Evolutionary conservation across 208 protist genomes (phyloP).

Genomic region (Acanthamoeba royreba): DNA sequence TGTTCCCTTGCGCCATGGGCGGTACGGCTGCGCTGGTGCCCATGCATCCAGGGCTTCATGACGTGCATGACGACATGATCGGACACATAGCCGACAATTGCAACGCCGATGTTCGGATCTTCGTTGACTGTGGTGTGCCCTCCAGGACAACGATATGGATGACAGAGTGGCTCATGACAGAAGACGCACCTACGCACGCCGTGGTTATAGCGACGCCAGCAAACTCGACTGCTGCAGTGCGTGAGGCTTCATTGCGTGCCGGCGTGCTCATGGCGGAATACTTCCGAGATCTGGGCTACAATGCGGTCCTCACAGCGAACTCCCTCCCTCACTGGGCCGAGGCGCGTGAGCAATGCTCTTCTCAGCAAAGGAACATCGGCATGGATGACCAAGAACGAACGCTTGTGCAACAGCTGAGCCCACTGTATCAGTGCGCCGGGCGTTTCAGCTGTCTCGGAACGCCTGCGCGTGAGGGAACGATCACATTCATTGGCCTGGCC

Average conservation of each 20-base stretch:
- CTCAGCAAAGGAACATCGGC: neutral
- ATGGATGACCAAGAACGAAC: neutral
- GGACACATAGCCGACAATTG: neutral
- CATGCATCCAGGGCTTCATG: neutral
- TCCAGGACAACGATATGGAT: too few species aligned
- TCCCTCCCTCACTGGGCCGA: neutral
- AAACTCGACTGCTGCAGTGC: neutral
- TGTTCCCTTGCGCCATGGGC: neutral
- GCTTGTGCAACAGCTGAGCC: neutral
- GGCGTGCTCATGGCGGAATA: neutral
- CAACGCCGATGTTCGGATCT: neutral
- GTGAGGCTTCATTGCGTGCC: neutral
- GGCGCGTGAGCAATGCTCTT: neutral
- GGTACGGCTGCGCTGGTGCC: neutral
- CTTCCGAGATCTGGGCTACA: neutral
- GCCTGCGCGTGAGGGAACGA: constrained; percentile 94
- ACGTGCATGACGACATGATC: neutral
- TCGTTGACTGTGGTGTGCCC: neutral
- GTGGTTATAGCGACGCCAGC: neutral
- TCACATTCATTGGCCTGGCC: constrained; percentile 98
- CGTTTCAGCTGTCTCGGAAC: constrained; percentile 89
- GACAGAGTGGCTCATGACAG: too few species aligned
- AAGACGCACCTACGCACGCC: too few species aligned
- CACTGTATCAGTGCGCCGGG: neutral
- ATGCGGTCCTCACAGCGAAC: neutral